phyloP scores from a whole-genome alignment of 768 basidiomycete genomes.

The Melanogaster broomeanus region DNA sequence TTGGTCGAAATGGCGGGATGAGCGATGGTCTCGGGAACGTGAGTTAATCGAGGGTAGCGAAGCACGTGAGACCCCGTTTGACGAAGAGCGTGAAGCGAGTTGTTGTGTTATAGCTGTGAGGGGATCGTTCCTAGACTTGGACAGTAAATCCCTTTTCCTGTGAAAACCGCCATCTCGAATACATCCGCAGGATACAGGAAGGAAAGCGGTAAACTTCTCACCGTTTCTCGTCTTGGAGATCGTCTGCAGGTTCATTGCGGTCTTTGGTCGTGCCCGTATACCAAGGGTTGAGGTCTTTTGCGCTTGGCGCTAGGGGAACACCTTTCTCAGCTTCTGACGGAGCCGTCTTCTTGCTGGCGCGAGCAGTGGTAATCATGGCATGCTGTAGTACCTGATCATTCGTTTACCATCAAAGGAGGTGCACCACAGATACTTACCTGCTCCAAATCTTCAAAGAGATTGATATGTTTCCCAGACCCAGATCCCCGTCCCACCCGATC shows the following conservation, averaged over 20 bases:
- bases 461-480: conserved; percentile 67
- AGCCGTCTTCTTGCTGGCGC: conserved; percentile 48
- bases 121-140: conserved; percentile 69
- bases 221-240: conserved; percentile 37
- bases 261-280: conserved; percentile 45
- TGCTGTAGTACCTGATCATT: conserved; percentile 34
- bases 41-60: conserved; percentile 15
- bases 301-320: conserved; percentile 69
- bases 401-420: background rate
- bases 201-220: conserved; percentile 13
- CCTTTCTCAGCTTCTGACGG: conserved; percentile 67
- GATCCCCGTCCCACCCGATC: background rate
- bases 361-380: conserved; percentile 46
- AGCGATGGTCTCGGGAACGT: conserved; percentile 19
- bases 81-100: conserved; percentile 45
- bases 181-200: too few relatives aligned
- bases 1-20: conserved; percentile 8
- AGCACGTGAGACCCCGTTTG: conserved; percentile 18
- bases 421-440: conserved; percentile 41
- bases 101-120: conserved; percentile 72
- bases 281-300: conserved; percentile 82
- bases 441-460: conserved; percentile 83
- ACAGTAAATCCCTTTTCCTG: conserved; percentile 63
- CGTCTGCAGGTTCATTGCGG: conserved; percentile 28
- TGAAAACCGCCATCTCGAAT: background rate